A percentile compares a stretch with the other conserved stretches of the same genome.
Conservation (phyloP, 768 basidiomycete species). For the Mycena maculata region DNA sequence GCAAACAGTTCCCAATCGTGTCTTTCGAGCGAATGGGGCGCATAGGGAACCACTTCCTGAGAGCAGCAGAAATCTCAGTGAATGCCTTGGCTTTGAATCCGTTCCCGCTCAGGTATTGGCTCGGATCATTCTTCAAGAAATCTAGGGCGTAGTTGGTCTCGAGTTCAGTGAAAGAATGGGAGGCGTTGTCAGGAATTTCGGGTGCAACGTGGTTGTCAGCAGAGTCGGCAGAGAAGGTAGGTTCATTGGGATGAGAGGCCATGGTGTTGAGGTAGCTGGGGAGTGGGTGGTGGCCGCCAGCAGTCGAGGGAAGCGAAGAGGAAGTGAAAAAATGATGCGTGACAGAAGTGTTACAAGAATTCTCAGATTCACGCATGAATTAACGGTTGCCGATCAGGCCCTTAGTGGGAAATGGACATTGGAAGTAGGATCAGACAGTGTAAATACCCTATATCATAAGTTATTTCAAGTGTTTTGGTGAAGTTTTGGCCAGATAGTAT, state of each 20-base stretch:
- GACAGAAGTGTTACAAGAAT: constrained; percentile 14
- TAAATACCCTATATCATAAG: too few species aligned
- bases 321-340: neutral
- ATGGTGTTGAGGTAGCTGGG: neutral
- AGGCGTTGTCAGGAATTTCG: neutral
- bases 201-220: neutral
- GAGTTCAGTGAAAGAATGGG: neutral
- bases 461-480: too few species aligned
- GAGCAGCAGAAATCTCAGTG: neutral
- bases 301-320: constrained; percentile 1
- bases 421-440: too few species aligned
- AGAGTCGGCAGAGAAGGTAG: neutral
- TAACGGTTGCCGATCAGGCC: too few species aligned
- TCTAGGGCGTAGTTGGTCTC: constrained; percentile 10
- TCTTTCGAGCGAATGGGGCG: constrained; percentile 5
- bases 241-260: neutral
- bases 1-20: neutral
- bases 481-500: too few species aligned
- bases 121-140: neutral
- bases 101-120: constrained; percentile 11
- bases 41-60: constrained; percentile 1
- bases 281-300: constrained; percentile 1
- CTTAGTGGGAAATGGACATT: too few species aligned
- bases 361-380: neutral
- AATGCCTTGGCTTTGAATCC: constrained; percentile 3